Conservation (phyloP, 2,329 filamentous ascomycete genomes). For the Aspergillus terreus region DNA sequence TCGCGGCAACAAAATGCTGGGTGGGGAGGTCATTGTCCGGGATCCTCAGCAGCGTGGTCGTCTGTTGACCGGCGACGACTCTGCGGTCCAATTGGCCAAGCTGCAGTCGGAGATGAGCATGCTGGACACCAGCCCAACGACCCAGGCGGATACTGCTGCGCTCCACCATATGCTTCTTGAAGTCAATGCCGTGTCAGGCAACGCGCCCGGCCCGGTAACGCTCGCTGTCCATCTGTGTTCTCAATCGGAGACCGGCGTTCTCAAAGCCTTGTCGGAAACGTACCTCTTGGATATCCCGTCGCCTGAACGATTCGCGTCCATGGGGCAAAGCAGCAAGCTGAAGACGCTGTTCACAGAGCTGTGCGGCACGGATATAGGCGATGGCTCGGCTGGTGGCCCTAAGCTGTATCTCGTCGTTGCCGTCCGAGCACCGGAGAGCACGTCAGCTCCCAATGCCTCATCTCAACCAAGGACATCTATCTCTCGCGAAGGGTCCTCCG, state of each 20-base stretch:
- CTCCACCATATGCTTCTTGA: constrained; percentile 81
- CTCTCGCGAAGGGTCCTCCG: constrained; percentile 30
- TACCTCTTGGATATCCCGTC: constrained; percentile 75
- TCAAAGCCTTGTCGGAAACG: constrained; percentile 73
- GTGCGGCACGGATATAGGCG: constrained; percentile 69
- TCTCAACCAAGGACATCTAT: constrained; percentile 28
- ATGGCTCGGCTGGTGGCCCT: constrained; percentile 58
- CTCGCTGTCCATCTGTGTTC: constrained; percentile 75
- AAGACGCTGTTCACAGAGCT: constrained; percentile 87
- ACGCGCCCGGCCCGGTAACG: constrained; percentile 69
- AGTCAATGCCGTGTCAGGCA: constrained; percentile 75
- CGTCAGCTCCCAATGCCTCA: constrained; percentile 22
- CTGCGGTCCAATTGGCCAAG: constrained; percentile 83
- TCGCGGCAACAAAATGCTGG: constrained; percentile 88
- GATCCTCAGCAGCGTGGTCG: constrained; percentile 79
- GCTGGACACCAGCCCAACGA: constrained; percentile 73
- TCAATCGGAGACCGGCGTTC: constrained; percentile 61
- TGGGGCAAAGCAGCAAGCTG: constrained; percentile 64
- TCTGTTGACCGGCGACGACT: constrained; percentile 87
- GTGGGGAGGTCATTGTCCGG: constrained; percentile 89
- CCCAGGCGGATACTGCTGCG: constrained; percentile 63
- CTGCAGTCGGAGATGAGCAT: constrained; percentile 96
- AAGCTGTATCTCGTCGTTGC: constrained; percentile 82
- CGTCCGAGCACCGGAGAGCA: constrained; percentile 60
- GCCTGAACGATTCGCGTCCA: constrained; percentile 65